Evolutionary conservation across 2,329 filamentous ascomycete species (phyloP).

Genomic region (Lecanicillium sp.): DNA sequence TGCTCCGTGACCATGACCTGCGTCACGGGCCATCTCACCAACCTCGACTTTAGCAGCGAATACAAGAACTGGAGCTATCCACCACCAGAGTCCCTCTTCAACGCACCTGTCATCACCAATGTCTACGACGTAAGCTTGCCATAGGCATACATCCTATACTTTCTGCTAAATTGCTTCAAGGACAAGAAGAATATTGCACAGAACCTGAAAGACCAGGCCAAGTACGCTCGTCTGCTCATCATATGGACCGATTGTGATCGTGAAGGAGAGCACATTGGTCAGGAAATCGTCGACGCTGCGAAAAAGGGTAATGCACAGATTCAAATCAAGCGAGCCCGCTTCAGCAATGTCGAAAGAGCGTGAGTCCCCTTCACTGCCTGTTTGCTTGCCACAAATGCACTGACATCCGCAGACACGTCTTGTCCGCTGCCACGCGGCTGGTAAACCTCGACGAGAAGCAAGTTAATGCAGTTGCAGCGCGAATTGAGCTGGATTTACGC

Average conservation of each 20-base stretch:
- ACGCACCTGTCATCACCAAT: conserved; percentile 64
- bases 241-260: conserved; percentile 99
- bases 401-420: conserved; percentile 60
- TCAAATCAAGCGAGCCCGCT: conserved; percentile 76
- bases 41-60: conserved; percentile 66
- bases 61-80: conserved; percentile 79
- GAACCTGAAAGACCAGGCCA: conserved; percentile 78
- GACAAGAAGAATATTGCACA: conserved; percentile 74
- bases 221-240: conserved; percentile 66
- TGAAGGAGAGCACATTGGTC: conserved; percentile 93
- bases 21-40: conserved; percentile 81
- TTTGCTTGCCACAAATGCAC: conserved; percentile 12
- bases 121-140: conserved; percentile 55
- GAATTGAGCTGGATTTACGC: conserved; percentile 87
- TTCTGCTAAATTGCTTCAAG: conserved; percentile 35
- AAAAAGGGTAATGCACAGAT: conserved; percentile 65
- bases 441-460: conserved; percentile 77
- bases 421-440: conserved; percentile 73
- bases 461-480: conserved; percentile 77
- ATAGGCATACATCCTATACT: not conserved
- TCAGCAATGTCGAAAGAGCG: conserved; percentile 94
- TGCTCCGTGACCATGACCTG: conserved; percentile 91
- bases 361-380: conserved; percentile 35
- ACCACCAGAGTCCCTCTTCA: conserved; percentile 72
- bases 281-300: conserved; percentile 81